These are phyloP conservation scores for Aspergillus hortae DNA, from an alignment of 2,329 filamentous ascomycete genomes.

Conservation along the genomic window DNA sequence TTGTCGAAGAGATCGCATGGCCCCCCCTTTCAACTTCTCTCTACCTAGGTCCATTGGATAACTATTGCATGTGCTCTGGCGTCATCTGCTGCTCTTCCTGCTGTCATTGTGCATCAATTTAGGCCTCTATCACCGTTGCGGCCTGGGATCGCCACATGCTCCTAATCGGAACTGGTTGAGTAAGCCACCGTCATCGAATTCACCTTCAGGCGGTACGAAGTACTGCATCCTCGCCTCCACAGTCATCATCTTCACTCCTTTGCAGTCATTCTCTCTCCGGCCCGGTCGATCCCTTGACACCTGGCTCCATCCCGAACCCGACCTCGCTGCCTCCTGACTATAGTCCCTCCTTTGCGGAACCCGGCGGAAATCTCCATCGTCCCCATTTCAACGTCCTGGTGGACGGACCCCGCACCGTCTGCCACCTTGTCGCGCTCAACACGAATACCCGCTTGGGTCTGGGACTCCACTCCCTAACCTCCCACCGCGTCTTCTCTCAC, in stretches of 20 bases:
- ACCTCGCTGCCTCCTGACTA: background rate
- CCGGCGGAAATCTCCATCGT: conserved; percentile 3
- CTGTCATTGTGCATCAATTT: background rate
- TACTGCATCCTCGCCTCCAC: background rate
- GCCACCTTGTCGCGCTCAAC: conserved; percentile 7
- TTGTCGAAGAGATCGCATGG: background rate
- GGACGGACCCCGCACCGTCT: conserved; percentile 20
- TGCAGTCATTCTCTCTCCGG: background rate
- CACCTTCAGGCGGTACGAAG: too few relatives aligned
- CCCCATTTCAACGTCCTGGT: conserved; percentile 10
- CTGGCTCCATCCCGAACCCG: background rate
- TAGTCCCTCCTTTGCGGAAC: background rate
- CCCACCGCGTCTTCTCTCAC: conserved; percentile 7
- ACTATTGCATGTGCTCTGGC: background rate
- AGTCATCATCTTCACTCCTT: background rate
- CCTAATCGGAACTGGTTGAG: conserved; percentile 7
- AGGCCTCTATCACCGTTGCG: background rate
- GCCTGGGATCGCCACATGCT: conserved; percentile 11
- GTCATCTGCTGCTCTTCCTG: conserved; percentile 1
- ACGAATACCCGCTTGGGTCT: conserved; percentile 14
- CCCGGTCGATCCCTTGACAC: background rate
- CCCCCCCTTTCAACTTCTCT: background rate
- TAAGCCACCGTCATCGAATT: conserved; percentile 7
- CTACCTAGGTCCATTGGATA: background rate
- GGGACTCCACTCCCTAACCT: conserved; percentile 12